Conservation (phyloP, 768 basidiomycete genomes). For the Hypholoma sublateritium region DNA sequence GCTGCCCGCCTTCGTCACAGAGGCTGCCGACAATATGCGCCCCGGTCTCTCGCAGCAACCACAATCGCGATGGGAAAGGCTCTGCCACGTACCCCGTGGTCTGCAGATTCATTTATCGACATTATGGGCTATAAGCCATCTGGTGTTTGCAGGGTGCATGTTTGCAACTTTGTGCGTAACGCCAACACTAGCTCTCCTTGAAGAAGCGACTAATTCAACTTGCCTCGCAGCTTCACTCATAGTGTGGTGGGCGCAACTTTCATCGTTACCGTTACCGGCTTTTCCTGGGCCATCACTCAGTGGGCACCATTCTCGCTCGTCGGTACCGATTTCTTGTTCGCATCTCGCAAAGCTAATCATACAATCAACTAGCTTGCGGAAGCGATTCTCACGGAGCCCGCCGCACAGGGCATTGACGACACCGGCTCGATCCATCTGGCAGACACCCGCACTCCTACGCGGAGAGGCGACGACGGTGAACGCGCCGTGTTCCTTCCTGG, state of each 20-base stretch:
- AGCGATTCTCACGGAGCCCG: conserved; percentile 74
- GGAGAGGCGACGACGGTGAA: conserved; percentile 26
- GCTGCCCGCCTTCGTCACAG: conserved; percentile 63
- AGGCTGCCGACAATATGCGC: conserved; percentile 19
- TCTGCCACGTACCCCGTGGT: conserved; percentile 35
- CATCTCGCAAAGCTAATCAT: background rate
- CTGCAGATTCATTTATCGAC: conserved; percentile 62
- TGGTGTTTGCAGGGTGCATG: conserved; percentile 77
- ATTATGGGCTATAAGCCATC: conserved; percentile 79
- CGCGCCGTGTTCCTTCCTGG: conserved; percentile 28
- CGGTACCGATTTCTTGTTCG: conserved; percentile 20
- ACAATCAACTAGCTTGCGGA: conserved; percentile 67
- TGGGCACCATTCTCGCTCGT: conserved; percentile 95
- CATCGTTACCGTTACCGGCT: conserved; percentile 77
- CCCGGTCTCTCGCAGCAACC: conserved; percentile 1
- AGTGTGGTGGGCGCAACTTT: conserved; percentile 70
- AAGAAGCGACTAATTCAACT: background rate
- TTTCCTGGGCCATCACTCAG: conserved; percentile 90
- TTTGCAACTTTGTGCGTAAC: conserved; percentile 74
- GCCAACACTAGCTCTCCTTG: background rate
- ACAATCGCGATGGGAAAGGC: conserved; percentile 19
- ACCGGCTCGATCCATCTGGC: conserved; percentile 40
- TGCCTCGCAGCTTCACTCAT: conserved; percentile 58
- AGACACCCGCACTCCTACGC: conserved; percentile 39
- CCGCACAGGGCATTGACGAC: conserved; percentile 28